A percentile compares a stretch with the other conserved stretches of the same genome.
Evolutionary conservation across 202 grass and related monocot genomes (phyloP).

Genomic region (Sporobolus alterniflorus): DNA sequence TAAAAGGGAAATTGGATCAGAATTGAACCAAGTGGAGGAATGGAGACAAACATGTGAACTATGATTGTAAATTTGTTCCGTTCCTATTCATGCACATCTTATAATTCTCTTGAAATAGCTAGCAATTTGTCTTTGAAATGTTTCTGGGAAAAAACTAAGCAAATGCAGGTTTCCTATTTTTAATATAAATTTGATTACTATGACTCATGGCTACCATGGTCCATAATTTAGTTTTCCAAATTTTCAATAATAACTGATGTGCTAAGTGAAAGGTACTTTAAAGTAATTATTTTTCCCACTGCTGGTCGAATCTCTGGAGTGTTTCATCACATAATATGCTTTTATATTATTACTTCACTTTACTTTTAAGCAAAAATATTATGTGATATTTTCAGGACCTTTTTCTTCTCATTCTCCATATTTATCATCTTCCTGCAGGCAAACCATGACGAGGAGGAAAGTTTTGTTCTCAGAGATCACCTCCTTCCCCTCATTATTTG

Average conservation of each 20-base stretch:
- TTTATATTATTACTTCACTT: constrained; percentile 3
- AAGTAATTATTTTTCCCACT: background rate
- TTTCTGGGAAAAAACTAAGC: constrained; percentile 7
- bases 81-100: constrained; percentile 3
- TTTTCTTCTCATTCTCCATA: constrained; percentile 18
- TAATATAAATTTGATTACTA: background rate
- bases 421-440: constrained; percentile 48
- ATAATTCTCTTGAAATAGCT: constrained; percentile 8
- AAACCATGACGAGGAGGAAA: constrained; percentile 68
- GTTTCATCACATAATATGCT: background rate
- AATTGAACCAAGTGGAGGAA: constrained; percentile 2
- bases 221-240: constrained; percentile 6
- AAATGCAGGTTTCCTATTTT: background rate
- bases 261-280: background rate
- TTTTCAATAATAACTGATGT: background rate
- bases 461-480: constrained; percentile 73
- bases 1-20: constrained; percentile 14
- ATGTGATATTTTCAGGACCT: background rate
- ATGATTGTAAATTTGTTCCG: background rate
- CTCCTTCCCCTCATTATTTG: constrained; percentile 97
- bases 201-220: background rate
- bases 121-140: background rate
- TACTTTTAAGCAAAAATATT: background rate
- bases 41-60: background rate
- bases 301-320: background rate